Conservation (phyloP, 768 basidiomycete genomes). For the Tricholoma hemisulphureum region DNA sequence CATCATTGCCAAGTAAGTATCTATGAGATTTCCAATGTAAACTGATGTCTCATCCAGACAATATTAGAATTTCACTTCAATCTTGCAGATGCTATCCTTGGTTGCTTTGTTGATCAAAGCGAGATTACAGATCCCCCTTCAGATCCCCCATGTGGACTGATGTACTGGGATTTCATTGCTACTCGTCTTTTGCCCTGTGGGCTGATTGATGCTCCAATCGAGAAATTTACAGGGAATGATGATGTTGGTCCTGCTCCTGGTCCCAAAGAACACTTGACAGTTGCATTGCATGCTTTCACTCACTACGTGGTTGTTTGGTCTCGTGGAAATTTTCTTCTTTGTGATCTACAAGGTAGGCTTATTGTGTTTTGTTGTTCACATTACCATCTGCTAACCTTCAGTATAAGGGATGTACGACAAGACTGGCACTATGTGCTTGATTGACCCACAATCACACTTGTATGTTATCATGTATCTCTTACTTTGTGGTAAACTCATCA, state of each 20-base stretch:
- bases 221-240: constrained; percentile 21
- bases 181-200: constrained; percentile 16
- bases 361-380: background rate
- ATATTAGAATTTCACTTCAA: constrained; percentile 10
- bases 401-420: constrained; percentile 6
- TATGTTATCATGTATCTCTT: background rate
- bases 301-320: constrained; percentile 13
- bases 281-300: constrained; percentile 21
- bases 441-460: constrained; percentile 11
- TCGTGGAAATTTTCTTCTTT: constrained; percentile 5
- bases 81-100: constrained; percentile 7
- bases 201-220: constrained; percentile 3
- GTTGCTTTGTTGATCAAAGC: background rate
- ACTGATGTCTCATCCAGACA: background rate
- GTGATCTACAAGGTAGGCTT: constrained; percentile 7
- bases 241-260: constrained; percentile 14
- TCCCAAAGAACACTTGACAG: constrained; percentile 5
- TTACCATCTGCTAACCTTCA: background rate
- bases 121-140: background rate
- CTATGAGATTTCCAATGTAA: background rate
- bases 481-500: background rate
- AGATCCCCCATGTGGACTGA: background rate
- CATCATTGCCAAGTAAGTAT: background rate
- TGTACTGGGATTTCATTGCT: constrained; percentile 14
- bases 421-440: constrained; percentile 3